These are phyloP conservation scores for Simplicillium sp. DNA, from an alignment of 2,329 filamentous ascomycete species.

Conservation along the genomic window DNA sequence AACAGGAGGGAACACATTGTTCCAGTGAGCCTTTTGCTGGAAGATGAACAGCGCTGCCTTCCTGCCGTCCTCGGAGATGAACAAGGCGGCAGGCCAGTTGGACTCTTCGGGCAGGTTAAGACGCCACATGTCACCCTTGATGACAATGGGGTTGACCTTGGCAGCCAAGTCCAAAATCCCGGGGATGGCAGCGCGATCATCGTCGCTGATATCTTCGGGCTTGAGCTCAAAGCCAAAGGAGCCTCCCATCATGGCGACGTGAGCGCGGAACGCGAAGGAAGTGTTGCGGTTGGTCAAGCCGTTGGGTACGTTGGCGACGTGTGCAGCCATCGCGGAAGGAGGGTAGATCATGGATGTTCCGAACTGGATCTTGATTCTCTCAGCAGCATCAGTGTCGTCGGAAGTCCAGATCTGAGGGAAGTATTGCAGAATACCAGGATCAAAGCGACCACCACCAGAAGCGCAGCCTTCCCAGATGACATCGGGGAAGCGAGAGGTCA, in stretches of 20 bases:
- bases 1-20: constrained; percentile 43
- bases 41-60: constrained; percentile 50
- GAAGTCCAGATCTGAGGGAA: constrained; percentile 59
- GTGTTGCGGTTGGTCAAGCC: constrained; percentile 44
- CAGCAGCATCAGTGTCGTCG: constrained; percentile 53
- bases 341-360: constrained; percentile 56
- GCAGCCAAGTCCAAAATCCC: constrained; percentile 43
- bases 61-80: constrained; percentile 40
- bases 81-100: constrained; percentile 54
- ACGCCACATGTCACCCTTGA: constrained; percentile 50
- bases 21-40: constrained; percentile 42
- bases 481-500: constrained; percentile 50
- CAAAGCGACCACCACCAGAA: constrained; percentile 55
- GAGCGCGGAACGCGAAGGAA: constrained; percentile 49
- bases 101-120: constrained; percentile 46
- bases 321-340: constrained; percentile 54
- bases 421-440: constrained; percentile 53
- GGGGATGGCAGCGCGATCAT: constrained; percentile 44
- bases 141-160: constrained; percentile 48
- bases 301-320: constrained; percentile 53
- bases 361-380: constrained; percentile 53
- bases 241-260: constrained; percentile 61
- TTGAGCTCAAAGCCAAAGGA: constrained; percentile 58
- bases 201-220: constrained; percentile 37
- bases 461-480: constrained; percentile 59